Conservation (phyloP, 176 grass and related monocot species). For the Carex myosuroides region DNA sequence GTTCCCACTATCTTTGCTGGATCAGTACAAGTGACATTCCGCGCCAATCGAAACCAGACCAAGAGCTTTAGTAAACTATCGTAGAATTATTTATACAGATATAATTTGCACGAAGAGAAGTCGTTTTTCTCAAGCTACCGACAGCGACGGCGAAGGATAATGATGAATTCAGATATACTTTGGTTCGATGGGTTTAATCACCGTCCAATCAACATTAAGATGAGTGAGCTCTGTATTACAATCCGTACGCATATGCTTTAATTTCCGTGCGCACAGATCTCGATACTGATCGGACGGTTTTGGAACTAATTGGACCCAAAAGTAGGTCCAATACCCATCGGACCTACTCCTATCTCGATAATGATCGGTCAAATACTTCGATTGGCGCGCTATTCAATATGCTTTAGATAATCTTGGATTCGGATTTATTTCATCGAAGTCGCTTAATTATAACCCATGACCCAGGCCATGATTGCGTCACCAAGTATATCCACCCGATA, state of each 20-base stretch:
- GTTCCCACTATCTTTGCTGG: not conserved
- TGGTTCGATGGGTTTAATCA: too few species aligned
- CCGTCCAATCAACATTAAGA: too few species aligned
- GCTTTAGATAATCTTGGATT: not conserved
- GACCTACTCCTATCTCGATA: too few species aligned
- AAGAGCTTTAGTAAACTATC: not conserved
- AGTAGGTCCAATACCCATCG: too few species aligned
- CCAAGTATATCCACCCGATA: not conserved
- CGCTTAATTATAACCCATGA: not conserved
- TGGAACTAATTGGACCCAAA: too few species aligned
- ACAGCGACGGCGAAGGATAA: not conserved
- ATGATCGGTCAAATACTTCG: conserved; percentile 1
- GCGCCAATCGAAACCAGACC: not conserved
- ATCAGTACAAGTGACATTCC: not conserved
- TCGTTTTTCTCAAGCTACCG: conserved; percentile 3
- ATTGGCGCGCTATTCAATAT: conserved; percentile 13
- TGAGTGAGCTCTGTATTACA: too few species aligned
- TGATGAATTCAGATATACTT: too few species aligned
- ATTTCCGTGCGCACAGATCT: too few species aligned
- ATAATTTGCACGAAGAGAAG: not conserved
- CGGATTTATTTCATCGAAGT: not conserved
- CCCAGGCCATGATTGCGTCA: not conserved
- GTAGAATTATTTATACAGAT: not conserved
- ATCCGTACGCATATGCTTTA: too few species aligned
- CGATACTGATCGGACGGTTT: too few species aligned